A percentile compares a stretch with the other conserved stretches of the same genome.
phyloP scores from a whole-genome alignment of 345 rosid species.

The Melaleuca quinquenervia region DNA sequence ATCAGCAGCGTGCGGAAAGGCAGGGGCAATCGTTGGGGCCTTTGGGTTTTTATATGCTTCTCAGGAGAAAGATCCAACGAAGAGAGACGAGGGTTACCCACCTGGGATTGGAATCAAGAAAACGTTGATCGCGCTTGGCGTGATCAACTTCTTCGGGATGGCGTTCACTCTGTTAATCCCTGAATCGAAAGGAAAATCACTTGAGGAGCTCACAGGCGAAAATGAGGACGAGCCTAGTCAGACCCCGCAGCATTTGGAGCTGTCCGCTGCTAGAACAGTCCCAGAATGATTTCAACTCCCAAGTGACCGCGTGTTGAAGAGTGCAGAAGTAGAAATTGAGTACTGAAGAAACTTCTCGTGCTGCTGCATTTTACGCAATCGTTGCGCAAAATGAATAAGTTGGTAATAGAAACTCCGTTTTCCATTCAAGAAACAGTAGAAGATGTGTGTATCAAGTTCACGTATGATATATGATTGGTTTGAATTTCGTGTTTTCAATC shows the following conservation, averaged over 20 bases:
- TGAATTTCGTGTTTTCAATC: neutral
- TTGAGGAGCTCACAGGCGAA: slow-evolving; percentile 53
- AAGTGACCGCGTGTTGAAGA: neutral
- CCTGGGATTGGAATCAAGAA: slow-evolving; percentile 39
- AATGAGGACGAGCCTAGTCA: slow-evolving; percentile 10
- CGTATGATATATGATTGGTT: neutral
- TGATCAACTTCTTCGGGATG: slow-evolving; percentile 33
- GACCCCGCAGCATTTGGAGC: neutral
- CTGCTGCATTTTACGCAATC: neutral
- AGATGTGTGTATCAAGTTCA: neutral
- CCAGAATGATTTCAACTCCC: neutral
- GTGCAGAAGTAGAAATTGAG: neutral
- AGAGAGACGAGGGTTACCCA: slow-evolving; percentile 40
- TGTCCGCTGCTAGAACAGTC: neutral
- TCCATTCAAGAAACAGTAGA: neutral
- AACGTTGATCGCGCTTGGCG: slow-evolving; percentile 31
- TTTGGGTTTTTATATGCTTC: slow-evolving; percentile 46
- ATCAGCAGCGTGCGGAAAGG: slow-evolving; percentile 49
- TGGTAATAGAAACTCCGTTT: neutral
- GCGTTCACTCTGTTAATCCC: slow-evolving; percentile 48
- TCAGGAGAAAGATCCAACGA: slow-evolving; percentile 15
- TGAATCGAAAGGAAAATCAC: slow-evolving; percentile 43
- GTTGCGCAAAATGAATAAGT: neutral
- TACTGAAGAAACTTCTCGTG: neutral
- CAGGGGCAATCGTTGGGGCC: slow-evolving; percentile 48